These are phyloP conservation scores for Schoenoplectus triqueter DNA, from an alignment of 202 grass and related monocot genomes.

Conservation along the genomic window DNA sequence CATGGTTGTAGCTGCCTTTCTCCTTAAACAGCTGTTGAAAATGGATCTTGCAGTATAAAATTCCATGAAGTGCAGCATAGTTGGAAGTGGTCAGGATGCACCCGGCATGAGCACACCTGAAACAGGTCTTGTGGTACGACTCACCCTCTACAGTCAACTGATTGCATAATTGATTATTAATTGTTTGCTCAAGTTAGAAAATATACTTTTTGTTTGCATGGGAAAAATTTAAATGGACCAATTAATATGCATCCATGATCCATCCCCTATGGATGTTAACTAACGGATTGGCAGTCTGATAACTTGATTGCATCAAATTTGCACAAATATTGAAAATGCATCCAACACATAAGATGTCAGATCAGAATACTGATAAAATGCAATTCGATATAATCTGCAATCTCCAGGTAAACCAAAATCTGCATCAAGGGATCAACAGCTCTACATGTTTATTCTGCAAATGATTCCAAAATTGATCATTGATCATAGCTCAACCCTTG, in stretches of 20 bases:
- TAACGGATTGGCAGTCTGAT: background rate
- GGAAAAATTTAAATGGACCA: background rate
- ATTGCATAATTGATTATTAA: background rate
- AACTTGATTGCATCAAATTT: background rate
- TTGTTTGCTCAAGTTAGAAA: background rate
- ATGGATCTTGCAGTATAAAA: constrained; percentile 96
- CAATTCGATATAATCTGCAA: background rate
- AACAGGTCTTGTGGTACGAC: constrained; percentile 94
- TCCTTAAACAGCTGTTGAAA: constrained; percentile 91
- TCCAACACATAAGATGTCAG: background rate
- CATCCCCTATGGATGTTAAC: background rate
- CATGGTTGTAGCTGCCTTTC: constrained; percentile 95
- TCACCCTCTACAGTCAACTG: constrained; percentile 89
- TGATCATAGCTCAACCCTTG: background rate
- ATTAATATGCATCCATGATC: background rate
- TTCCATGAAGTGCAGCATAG: constrained; percentile 89
- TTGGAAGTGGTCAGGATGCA: constrained; percentile 83
- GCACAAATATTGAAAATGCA: background rate
- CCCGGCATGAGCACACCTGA: constrained; percentile 84
- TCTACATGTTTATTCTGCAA: background rate
- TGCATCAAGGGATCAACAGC: background rate
- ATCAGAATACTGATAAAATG: background rate
- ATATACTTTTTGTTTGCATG: background rate
- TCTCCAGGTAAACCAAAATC: background rate
- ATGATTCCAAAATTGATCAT: background rate